A percentile compares a stretch with the other conserved stretches of the same genome.
Conservation (phyloP, 768 basidiomycete species). For the Pulveroboletus sp. region DNA sequence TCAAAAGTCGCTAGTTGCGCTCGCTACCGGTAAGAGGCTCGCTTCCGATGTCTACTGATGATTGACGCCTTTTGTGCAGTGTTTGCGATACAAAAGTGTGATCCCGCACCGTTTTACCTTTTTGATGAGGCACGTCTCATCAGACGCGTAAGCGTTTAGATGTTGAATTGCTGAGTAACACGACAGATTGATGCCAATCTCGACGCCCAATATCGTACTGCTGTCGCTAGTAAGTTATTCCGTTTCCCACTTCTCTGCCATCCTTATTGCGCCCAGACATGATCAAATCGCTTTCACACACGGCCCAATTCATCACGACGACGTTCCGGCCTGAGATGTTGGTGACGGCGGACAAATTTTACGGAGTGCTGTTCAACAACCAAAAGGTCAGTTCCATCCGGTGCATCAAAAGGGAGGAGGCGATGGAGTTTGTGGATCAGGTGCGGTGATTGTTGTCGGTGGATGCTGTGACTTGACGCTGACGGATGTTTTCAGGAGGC, state of each 20-base stretch:
- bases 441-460: constrained; percentile 32
- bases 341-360: constrained; percentile 92
- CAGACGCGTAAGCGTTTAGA: not conserved
- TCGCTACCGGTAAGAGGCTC: constrained; percentile 69
- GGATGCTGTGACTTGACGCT: not conserved
- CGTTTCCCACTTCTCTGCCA: constrained; percentile 29
- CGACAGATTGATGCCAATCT: constrained; percentile 91
- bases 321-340: constrained; percentile 99
- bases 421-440: constrained; percentile 93
- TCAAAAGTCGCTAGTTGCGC: constrained; percentile 94
- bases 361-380: constrained; percentile 94
- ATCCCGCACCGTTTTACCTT: constrained; percentile 98
- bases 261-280: constrained; percentile 44
- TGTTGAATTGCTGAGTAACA: not conserved
- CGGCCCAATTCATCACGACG: constrained; percentile 96
- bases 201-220: constrained; percentile 95
- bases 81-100: constrained; percentile 98
- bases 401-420: constrained; percentile 84
- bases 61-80: constrained; percentile 44
- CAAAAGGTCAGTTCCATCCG: constrained; percentile 92
- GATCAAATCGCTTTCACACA: constrained; percentile 86
- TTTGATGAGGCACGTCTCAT: constrained; percentile 75
- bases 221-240: constrained; percentile 74
- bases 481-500: constrained; percentile 37
- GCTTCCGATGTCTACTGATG: not conserved